Evolutionary conservation across 164 flowering plant species (phyloP).

Genomic region (Berberis thunbergii): DNA sequence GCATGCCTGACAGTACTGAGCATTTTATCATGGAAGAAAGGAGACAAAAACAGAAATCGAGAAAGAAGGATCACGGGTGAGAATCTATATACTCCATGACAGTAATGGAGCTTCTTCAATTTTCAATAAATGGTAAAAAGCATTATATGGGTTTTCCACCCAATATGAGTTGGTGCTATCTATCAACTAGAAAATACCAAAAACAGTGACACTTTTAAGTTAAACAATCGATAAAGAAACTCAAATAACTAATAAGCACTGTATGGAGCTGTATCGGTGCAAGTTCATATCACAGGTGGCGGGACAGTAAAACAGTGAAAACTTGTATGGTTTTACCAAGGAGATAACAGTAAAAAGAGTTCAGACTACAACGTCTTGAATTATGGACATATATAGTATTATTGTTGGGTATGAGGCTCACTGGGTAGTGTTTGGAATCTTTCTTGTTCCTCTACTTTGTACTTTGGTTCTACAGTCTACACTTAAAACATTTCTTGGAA

Average conservation of each 20-base stretch:
- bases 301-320: background rate
- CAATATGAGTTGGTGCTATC: background rate
- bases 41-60: background rate
- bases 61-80: background rate
- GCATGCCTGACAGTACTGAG: background rate
- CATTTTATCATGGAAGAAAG: background rate
- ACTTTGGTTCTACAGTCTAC: too few relatives aligned
- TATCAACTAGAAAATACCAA: background rate
- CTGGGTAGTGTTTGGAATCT: too few relatives aligned
- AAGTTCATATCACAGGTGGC: background rate
- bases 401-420: too few relatives aligned
- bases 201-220: background rate
- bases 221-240: background rate
- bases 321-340: background rate
- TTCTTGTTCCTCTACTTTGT: too few relatives aligned
- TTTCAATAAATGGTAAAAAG: background rate
- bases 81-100: background rate
- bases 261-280: background rate
- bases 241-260: background rate
- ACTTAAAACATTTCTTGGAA: too few relatives aligned
- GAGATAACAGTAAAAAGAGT: background rate
- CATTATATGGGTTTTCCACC: background rate
- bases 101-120: background rate
- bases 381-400: too few relatives aligned
- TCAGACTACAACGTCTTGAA: background rate